Base-by-base conservation (phyloP, 805 yeast species). In the Myxozyma kluyveri region DNA sequence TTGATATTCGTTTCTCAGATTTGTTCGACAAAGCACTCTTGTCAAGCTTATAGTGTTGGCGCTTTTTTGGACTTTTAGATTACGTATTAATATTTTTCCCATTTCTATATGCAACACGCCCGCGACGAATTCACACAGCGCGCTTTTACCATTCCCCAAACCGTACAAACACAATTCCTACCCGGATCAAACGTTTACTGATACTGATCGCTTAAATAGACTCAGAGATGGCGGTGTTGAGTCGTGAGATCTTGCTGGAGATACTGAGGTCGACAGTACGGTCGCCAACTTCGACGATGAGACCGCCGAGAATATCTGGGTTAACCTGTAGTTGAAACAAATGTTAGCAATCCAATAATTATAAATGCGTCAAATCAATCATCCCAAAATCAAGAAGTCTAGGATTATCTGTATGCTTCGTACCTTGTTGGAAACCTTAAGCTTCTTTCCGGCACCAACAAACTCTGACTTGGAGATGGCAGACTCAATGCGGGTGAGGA, bases 241-340 rank as follows among this genome's bases (percentile, higher is more conserved):
- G 83, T 76, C 81, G 88, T 71, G 86, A 77, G 69, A 93, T 82
- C 79, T 85, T 89, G 68, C 86, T 72, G 55, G 90, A 78, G 63
- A 93, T 81, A 54, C 95, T 84, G 71, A 91, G 79, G 75, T 93
- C 99, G 65, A 89, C 96, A 59, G 98, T 90, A 74, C 85, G 88
- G 77, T 91, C 99, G 68, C 91, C 96, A 65, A 93, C 88, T 75
- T 90, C 96, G 56, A 93, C 96, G 63, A 93, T 76, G 71, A 93
- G 81, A 66, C 99, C 99, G 69, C 99, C 99, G 71, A 87, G 78
- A 69, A 93, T 87, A 61, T 86, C 93, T 60, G 96, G 88, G 76
- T 88, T 83, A 59, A 91, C 52, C 59, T 54, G 14, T 14, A 5
- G 9, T 9, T 29, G 33, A 29, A 29, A 29, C 14, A 9, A 29